Evolutionary conservation across 78 protist species (phyloP), one percentile per base, ranked within the genome.

Genomic region (Dictyostelium firmibasis): DNA sequence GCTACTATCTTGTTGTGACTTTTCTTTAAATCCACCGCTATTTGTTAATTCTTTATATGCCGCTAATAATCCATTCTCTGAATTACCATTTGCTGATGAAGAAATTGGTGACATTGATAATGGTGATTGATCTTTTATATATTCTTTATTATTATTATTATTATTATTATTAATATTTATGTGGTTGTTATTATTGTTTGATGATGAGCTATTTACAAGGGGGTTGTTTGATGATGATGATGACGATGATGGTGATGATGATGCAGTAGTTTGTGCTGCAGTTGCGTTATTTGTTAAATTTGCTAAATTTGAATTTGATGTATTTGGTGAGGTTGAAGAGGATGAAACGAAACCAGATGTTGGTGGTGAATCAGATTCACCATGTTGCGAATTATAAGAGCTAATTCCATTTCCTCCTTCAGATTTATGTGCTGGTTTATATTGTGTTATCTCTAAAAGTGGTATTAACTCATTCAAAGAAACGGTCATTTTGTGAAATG

Each of bases 371-470:
- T 41, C 91, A 9, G 27, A 25, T n/a, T 23, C 91, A 50, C 13
- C 70, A 13, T 64, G 27, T 14, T 23, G n/a, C 14, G 33, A 9
- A 20, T 18, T 6, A 14, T 11, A 35, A 0, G 23, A 27, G 2
- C 72, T 25, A 9, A 20, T 69, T 29, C 29, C n/a, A 13, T 38
- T 43, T 0, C 7, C 29, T 31, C 29, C n/a, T 20, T 75, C 84
- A 27, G 64, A 38, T 84, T 84, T 89, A 84, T 14, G 69, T 3
- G 60, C 53, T 78, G 94, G 87, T 50, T 69, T 89, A 35, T 89
- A 89, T 4, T 29, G 9, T 14, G 69, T 44, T 27, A 81, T 81
- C 69, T 89, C 94, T 23, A 89, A 62, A 1, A 81, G 70, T 13
- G 35, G 20, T 8, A 43, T 35, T 2, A 89, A 23, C 4, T 89